Percentiles rank a stretch among this genome's conserved stretches.
Evolutionary conservation across 495 filamentous ascomycete species (phyloP).

Genomic region (Aspergillus heteromorphus): DNA sequence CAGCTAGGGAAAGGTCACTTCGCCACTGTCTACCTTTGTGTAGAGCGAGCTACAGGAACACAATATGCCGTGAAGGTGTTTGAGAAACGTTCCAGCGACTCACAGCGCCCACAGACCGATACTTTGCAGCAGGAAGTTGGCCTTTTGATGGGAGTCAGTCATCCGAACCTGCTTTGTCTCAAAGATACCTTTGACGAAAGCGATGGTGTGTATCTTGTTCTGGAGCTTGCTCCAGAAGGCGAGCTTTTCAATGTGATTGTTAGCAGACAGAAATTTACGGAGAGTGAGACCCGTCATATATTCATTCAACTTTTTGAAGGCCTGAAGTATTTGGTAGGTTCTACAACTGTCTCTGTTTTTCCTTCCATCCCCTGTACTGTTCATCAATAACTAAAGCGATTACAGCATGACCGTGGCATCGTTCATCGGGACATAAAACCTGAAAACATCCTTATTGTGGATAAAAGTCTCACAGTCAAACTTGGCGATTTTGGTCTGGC

Average conservation of each 20-base stretch:
- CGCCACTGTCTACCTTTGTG: conserved; percentile 87
- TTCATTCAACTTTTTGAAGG: conserved; percentile 92
- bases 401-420: conserved; percentile 91
- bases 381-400: conserved; percentile 29
- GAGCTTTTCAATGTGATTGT: conserved; percentile 95
- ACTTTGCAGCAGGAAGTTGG: conserved; percentile 92
- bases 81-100: conserved; percentile 69
- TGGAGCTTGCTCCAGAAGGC: conserved; percentile 87
- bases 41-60: conserved; percentile 76
- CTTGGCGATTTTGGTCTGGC: conserved; percentile 96
- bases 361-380: neutral
- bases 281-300: conserved; percentile 75
- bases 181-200: conserved; percentile 93
- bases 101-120: conserved; percentile 76
- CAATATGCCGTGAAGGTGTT: conserved; percentile 94
- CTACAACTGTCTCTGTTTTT: neutral
- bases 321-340: conserved; percentile 83
- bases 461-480: conserved; percentile 81
- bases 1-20: conserved; percentile 96
- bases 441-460: conserved; percentile 89
- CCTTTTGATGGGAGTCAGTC: conserved; percentile 90
- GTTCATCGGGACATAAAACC: conserved; percentile 99
- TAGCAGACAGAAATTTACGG: conserved; percentile 77
- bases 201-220: conserved; percentile 83
- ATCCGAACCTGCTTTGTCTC: conserved; percentile 90